These are phyloP conservation scores for Saturnispora zaruensis DNA, from an alignment of 805 yeast species.

Conservation along the genomic window DNA sequence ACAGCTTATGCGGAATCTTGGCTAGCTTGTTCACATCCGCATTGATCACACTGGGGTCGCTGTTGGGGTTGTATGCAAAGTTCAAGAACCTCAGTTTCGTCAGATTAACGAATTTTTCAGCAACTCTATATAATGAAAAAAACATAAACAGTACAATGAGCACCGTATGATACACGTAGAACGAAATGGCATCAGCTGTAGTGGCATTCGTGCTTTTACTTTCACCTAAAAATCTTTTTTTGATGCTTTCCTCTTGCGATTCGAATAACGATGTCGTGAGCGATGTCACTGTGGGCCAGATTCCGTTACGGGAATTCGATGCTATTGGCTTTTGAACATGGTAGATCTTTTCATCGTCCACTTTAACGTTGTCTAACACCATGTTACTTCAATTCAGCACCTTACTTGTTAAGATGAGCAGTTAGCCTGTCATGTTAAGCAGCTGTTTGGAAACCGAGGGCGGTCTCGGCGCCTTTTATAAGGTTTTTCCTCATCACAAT, in stretches of 20 bases:
- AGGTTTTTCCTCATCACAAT: background rate
- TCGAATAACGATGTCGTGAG: slow-evolving; percentile 17
- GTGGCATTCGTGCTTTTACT: slow-evolving; percentile 1
- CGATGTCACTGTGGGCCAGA: background rate
- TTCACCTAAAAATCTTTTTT: slow-evolving; percentile 8
- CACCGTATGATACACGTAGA: slow-evolving; percentile 38
- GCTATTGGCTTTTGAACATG: background rate
- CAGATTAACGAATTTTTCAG: slow-evolving; percentile 44
- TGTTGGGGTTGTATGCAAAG: slow-evolving; percentile 58
- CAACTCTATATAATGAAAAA: slow-evolving; percentile 47
- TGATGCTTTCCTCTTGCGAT: slow-evolving; percentile 14
- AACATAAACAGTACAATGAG: slow-evolving; percentile 45
- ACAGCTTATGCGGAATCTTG: slow-evolving; percentile 71
- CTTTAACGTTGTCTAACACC: background rate
- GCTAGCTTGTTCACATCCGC: slow-evolving; percentile 65
- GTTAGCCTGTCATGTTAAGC: background rate
- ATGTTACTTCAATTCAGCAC: background rate
- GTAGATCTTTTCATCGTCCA: background rate
- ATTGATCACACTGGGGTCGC: slow-evolving; percentile 78
- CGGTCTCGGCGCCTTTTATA: background rate
- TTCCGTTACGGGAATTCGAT: background rate
- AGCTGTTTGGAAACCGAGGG: background rate
- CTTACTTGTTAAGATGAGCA: background rate
- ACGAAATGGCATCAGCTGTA: slow-evolving; percentile 13
- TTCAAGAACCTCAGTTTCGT: slow-evolving; percentile 49